Percentiles rank a stretch among this genome's conserved stretches.
These are phyloP conservation scores for Grosmannia serpens DNA, from an alignment of 2,329 filamentous ascomycete species.

Conservation along the genomic window DNA sequence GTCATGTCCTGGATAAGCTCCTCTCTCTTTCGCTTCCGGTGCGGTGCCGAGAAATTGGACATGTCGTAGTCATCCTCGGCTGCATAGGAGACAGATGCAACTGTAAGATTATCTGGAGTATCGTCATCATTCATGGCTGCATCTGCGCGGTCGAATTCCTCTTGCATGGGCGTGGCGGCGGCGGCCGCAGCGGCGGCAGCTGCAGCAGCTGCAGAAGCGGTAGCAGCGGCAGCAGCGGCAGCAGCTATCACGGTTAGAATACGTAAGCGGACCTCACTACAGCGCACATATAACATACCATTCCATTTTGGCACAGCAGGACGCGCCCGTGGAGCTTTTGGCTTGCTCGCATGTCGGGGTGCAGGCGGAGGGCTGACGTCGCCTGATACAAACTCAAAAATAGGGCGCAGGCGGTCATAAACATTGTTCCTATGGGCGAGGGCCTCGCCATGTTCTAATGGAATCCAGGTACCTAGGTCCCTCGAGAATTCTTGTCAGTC, in stretches of 20 bases:
- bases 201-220: neutral
- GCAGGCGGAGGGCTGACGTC: conserved; percentile 84
- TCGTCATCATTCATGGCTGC: conserved; percentile 61
- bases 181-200: neutral
- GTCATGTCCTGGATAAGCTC: conserved; percentile 50
- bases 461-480: conserved; percentile 79
- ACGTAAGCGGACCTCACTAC: neutral
- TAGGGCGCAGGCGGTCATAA: conserved; percentile 68
- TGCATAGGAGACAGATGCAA: conserved; percentile 71
- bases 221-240: neutral
- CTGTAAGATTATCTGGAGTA: conserved; percentile 70
- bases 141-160: conserved; percentile 55
- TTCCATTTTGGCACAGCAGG: conserved; percentile 52
- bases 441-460: conserved; percentile 65
- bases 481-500: neutral
- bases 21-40: conserved; percentile 67
- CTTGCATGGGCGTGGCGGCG: conserved; percentile 29
- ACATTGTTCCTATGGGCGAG: conserved; percentile 83
- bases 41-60: conserved; percentile 49
- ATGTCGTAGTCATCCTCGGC: conserved; percentile 72
- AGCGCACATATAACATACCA: conserved; percentile 20
- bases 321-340: conserved; percentile 58
- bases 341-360: conserved; percentile 82
- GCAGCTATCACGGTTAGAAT: neutral
- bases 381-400: conserved; percentile 82